phyloP scores from a whole-genome alignment of 805 yeast species.

The Metschnikowia gelsemii region DNA sequence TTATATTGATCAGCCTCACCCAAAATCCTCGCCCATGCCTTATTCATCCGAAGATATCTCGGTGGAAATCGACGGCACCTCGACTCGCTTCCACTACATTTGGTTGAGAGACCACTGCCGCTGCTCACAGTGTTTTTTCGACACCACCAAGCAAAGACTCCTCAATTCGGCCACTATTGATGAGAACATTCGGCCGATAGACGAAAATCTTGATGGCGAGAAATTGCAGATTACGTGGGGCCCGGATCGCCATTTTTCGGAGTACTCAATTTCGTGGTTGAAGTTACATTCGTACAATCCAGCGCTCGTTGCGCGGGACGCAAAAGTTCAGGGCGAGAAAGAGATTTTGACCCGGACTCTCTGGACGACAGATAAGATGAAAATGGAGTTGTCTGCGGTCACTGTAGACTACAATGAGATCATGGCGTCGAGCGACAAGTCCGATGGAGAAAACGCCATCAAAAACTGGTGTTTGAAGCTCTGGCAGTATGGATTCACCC shows the following conservation, averaged over 20 bases:
- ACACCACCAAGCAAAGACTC: constrained; percentile 57
- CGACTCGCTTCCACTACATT: constrained; percentile 31
- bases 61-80: constrained; percentile 12
- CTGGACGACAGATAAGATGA: constrained; percentile 48
- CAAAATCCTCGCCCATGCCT: not conserved
- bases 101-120: constrained; percentile 70
- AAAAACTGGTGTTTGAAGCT: constrained; percentile 56
- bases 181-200: constrained; percentile 27
- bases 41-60: too few relatives aligned
- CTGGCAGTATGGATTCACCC: constrained; percentile 58
- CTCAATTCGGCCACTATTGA: constrained; percentile 51
- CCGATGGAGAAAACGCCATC: constrained; percentile 43
- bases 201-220: constrained; percentile 15
- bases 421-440: constrained; percentile 33
- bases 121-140: constrained; percentile 53
- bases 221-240: constrained; percentile 37
- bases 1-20: not conserved
- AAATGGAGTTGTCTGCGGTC: constrained; percentile 44
- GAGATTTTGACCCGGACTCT: constrained; percentile 30
- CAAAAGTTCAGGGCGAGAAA: constrained; percentile 29
- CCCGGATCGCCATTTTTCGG: constrained; percentile 38
- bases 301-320: constrained; percentile 33
- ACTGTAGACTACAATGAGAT: constrained; percentile 48
- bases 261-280: constrained; percentile 44
- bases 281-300: constrained; percentile 54